Percentiles rank a stretch among this genome's conserved stretches.
phyloP scores from a whole-genome alignment of 768 basidiomycete species.

The Rhizopogon sp. region DNA sequence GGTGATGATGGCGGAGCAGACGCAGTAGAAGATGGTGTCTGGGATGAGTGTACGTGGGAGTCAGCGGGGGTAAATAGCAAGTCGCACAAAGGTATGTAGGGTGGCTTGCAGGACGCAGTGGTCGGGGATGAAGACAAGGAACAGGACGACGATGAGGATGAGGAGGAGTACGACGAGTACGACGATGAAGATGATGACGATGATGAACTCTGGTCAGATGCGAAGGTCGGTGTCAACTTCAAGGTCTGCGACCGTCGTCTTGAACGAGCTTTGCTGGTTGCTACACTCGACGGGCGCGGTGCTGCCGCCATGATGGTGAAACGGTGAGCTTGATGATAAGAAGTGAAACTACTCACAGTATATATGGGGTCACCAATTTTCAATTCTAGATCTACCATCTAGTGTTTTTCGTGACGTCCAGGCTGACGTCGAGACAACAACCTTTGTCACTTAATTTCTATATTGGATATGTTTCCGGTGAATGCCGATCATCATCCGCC shows the following conservation, averaged over 20 bases:
- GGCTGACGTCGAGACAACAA: no score
- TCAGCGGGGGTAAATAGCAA: slow-evolving; percentile 1
- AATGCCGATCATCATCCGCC: no score
- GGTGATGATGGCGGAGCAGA: neutral
- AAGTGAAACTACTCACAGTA: slow-evolving; percentile 1
- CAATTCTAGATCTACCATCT: neutral
- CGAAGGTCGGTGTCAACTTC: slow-evolving; percentile 1
- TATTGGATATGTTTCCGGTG: no score
- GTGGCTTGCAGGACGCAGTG: neutral
- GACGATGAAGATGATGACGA: neutral
- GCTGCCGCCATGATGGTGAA: neutral
- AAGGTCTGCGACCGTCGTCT: slow-evolving; percentile 3
- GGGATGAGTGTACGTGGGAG: neutral
- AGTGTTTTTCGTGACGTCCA: no score
- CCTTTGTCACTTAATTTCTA: no score
- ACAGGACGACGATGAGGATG: neutral
- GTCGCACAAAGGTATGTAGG: slow-evolving; percentile 1
- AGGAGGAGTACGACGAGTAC: neutral
- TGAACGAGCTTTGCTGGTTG: slow-evolving; percentile 1
- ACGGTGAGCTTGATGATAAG: neutral
- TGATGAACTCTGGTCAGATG: neutral
- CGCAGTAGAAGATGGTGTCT: neutral
- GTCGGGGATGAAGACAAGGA: neutral
- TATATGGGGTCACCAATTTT: neutral
- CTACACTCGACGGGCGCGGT: neutral